Evolutionary conservation across 2,329 filamentous ascomycete species (phyloP), one percentile per base, ranked within the genome.

Genomic region (Myotisia sp.): DNA sequence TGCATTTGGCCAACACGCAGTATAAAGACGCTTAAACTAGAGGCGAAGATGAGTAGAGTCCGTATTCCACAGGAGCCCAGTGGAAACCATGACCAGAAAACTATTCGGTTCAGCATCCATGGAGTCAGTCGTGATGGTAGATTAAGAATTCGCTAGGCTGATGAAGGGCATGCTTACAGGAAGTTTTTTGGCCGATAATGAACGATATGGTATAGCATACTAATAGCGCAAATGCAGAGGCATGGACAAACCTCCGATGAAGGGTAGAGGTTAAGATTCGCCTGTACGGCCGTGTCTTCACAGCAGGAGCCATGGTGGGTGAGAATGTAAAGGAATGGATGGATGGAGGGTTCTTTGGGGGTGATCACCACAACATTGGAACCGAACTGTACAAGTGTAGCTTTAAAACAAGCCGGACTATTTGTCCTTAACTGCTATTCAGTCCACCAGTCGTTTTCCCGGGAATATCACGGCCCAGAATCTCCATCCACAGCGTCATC

Each of bases 181-280:
- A 77, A 46, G 69, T 68, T 65, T 75, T 82, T 42, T 68, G 65
- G 12, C 79, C 76, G 43, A 92, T 68, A 37, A 75, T 55, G 34
- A 90, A 59, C 31, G 84, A 71, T 51, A 83, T 72, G 23, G 71
- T 36, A 54, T 90, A 92, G 51, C 82, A 83, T 37, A 84, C 64
- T 30, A 67, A 59, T 6, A 90, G 60, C 9, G 85, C 65, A 42
- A 82, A 63, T 9, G 71, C 68, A 30, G 79, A 79, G 8, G 83
- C 84, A 42, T 76, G 76, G 31, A 79, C 78, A 59, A 94, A 95
- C 49, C 85, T 74, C 49, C 81, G 71, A 58, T 95, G 87, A 43
- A 94, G 65, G 34, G 80, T 77, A 32, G 87, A 86, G 41, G 87
- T 92, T 46, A 94, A 64, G 56, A 92, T 92, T 62, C 93, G 83